Base-by-base conservation (phyloP, 345 rosid species). In the Moricandia arvensis region DNA sequence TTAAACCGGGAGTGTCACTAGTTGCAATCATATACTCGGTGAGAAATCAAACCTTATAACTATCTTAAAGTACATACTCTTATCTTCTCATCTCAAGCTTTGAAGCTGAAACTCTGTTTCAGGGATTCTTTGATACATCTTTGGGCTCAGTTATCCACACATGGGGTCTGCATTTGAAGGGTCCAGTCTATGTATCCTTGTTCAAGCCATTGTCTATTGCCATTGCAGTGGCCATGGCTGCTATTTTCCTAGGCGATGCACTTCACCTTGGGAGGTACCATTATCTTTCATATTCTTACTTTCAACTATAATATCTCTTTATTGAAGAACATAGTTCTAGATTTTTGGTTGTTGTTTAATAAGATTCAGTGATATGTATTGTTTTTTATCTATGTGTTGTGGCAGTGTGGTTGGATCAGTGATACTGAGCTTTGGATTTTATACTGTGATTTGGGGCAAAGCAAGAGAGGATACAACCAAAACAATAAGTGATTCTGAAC, bases 11-110 rank as follows among this genome's bases (percentile, higher is more conserved):
- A 18, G 49, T 80, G 8, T 61, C 76, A 12, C 63, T 75, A 3
- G 63, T 57, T 67, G 31, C 84, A n/a, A 47, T 82, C 62, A n/a
- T 83, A 21, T 85, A 72, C 81, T 64, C 86, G 24, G 88, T 82
- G 45, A 85, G 84, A 37, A 53, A 66, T 33, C 45, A 60, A 68
- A 12, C 21, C 16, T 74, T 5, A 16, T 13, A 82, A 11, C 17
- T 82, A 41, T 68, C 81, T 53, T 10, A 26, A 11, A 63, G 21
- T 37, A 73, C 43, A 26, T 53, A 63, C 17, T 73, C 41, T 10
- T 26, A 43, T n/a, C 68, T 64, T 47, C 49, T 11, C 38, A 38
- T 16, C 71, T 53, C 55, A 12, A 30, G 71, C 16, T 55, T 3
- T 45, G 53, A 45, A 37, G 31, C 8, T 57, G 67, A 66, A 34